phyloP scores from a whole-genome alignment of 108 stramenopile species.

The Ochromonas danica region DNA sequence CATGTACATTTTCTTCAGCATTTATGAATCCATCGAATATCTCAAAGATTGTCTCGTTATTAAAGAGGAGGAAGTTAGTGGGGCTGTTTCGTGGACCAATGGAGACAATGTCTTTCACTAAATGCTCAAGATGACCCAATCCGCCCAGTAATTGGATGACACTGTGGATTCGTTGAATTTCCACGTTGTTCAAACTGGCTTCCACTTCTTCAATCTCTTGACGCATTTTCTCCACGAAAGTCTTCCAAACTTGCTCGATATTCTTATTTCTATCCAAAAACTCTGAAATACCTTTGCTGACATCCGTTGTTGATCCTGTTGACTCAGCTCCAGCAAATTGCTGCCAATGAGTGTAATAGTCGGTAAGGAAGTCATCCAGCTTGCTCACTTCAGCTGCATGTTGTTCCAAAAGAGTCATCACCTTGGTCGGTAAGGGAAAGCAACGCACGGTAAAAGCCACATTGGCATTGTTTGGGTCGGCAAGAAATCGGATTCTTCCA shows the following conservation, averaged over 20 bases:
- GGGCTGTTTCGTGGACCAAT: too few relatives aligned
- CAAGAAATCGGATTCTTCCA: background rate
- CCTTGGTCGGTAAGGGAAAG: background rate
- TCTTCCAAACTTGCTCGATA: background rate
- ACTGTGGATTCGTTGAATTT: background rate
- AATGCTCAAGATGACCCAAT: background rate
- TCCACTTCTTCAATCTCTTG: background rate
- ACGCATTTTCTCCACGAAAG: background rate
- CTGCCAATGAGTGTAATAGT: too few relatives aligned
- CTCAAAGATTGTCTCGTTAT: background rate
- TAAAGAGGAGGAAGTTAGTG: background rate
- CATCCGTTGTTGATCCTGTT: background rate
- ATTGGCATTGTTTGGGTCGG: background rate
- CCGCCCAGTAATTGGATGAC: background rate
- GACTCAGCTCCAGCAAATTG: background rate
- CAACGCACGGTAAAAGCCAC: background rate
- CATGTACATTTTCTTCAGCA: background rate
- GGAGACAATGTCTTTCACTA: background rate
- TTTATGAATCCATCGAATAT: too few relatives aligned
- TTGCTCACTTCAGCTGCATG: background rate
- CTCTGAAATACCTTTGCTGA: too few relatives aligned
- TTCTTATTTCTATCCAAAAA: background rate
- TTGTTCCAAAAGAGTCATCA: slow-evolving; percentile 6
- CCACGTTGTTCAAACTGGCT: background rate
- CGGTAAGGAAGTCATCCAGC: background rate